Evolutionary conservation across 768 basidiomycete genomes (phyloP).

Genomic region (Boletus sp.): DNA sequence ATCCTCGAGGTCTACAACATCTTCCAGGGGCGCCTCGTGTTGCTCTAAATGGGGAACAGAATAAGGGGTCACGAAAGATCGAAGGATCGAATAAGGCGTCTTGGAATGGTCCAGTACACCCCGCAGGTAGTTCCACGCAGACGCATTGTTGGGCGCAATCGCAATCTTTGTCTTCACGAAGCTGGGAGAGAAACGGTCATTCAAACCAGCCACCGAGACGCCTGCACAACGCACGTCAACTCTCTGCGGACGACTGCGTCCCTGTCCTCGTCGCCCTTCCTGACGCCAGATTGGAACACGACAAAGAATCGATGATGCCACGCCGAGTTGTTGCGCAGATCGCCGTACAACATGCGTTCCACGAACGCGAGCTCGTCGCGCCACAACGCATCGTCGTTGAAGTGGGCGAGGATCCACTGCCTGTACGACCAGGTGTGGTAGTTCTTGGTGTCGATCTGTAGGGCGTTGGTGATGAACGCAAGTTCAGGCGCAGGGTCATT

Average conservation of each 20-base stretch:
- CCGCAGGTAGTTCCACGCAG: conserved; percentile 96
- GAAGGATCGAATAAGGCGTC: conserved; percentile 54
- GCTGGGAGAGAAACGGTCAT: conserved; percentile 37
- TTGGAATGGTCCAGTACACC: conserved; percentile 68
- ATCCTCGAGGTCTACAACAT: conserved; percentile 70
- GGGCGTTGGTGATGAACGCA: conserved; percentile 68
- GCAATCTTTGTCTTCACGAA: conserved; percentile 84
- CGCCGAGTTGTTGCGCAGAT: conserved; percentile 94
- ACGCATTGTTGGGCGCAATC: conserved; percentile 87
- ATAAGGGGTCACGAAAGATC: conserved; percentile 66
- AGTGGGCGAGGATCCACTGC: conserved; percentile 89
- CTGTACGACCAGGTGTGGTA: conserved; percentile 99
- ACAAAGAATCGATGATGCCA: conserved; percentile 97
- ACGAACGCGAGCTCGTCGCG: conserved; percentile 70
- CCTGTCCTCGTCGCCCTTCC: conserved; percentile 60
- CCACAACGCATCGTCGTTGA: conserved; percentile 75
- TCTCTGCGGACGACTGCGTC: conserved; percentile 65
- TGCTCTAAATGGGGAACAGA: conserved; percentile 37
- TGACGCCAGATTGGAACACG: conserved; percentile 66
- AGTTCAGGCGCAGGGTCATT: conserved; percentile 66
- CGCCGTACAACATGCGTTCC: conserved; percentile 64
- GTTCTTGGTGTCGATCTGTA: conserved; percentile 86
- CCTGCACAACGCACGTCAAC: conserved; percentile 57
- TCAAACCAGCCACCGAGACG: background rate
- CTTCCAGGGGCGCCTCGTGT: conserved; percentile 31